Conservation (phyloP, 2,329 filamentous ascomycete genomes). For the Pseudocercospora fuligena region DNA sequence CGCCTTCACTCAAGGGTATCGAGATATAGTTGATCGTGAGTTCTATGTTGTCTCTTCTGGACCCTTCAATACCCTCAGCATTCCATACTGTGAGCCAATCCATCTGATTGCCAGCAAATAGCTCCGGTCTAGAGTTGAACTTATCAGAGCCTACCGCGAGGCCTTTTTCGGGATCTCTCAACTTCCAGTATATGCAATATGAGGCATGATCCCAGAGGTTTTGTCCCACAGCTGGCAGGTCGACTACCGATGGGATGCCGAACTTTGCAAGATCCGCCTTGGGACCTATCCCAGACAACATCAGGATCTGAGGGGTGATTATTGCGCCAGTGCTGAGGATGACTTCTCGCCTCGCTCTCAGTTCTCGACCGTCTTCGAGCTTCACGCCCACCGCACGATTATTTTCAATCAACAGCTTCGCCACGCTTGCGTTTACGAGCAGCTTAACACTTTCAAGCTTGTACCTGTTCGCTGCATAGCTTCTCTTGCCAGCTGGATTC, state of each 20-base stretch:
- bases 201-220: slow-evolving; percentile 62
- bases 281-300: slow-evolving; percentile 63
- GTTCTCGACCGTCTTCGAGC: slow-evolving; percentile 20
- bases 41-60: slow-evolving; percentile 13
- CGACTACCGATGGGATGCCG: slow-evolving; percentile 60
- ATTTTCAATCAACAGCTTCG: slow-evolving; percentile 54
- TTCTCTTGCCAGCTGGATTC: background rate
- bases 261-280: slow-evolving; percentile 58
- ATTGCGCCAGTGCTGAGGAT: slow-evolving; percentile 47
- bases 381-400: slow-evolving; percentile 54
- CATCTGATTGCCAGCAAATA: slow-evolving; percentile 15
- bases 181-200: slow-evolving; percentile 34
- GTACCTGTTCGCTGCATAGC: slow-evolving; percentile 6
- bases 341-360: slow-evolving; percentile 42
- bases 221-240: slow-evolving; percentile 64
- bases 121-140: slow-evolving; percentile 14
- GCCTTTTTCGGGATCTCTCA: slow-evolving; percentile 33
- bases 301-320: slow-evolving; percentile 54
- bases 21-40: slow-evolving; percentile 8
- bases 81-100: slow-evolving; percentile 12
- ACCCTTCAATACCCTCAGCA: slow-evolving; percentile 4
- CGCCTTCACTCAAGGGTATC: background rate
- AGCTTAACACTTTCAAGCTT: slow-evolving; percentile 48
- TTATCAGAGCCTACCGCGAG: slow-evolving; percentile 11
- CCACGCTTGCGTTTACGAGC: slow-evolving; percentile 55